Evolutionary conservation across 331 rosid genomes (phyloP).

Genomic region (Telfairia occidentalis): DNA sequence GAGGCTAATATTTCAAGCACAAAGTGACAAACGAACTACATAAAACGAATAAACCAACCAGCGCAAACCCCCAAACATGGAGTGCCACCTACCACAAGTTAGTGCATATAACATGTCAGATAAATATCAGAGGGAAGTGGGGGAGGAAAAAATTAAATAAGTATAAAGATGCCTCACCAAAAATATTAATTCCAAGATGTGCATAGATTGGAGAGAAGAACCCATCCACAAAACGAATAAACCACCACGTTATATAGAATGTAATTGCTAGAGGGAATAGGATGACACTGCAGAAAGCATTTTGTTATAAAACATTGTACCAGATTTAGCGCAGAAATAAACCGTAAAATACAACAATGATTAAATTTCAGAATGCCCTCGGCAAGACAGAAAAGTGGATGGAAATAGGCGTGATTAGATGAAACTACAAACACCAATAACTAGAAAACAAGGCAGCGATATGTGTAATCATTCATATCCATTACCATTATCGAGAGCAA

Average conservation of each 20-base stretch:
- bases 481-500: not conserved
- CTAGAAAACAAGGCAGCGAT: not conserved
- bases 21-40: not conserved
- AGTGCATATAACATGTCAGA: not conserved
- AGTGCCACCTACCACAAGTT: not conserved
- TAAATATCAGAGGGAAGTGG: not conserved
- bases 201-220: slow-evolving; percentile 95
- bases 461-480: not conserved
- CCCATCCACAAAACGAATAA: slow-evolving; percentile 92
- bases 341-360: not conserved
- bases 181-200: slow-evolving; percentile 86
- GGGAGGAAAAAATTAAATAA: not conserved
- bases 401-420: not conserved
- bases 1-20: not conserved
- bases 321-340: not conserved
- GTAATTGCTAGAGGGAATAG: slow-evolving; percentile 91
- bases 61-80: not conserved
- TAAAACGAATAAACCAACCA: not conserved
- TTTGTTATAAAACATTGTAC: not conserved
- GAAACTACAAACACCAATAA: not conserved
- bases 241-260: slow-evolving; percentile 98
- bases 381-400: not conserved
- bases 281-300: slow-evolving; percentile 73
- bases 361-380: not conserved
- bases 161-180: slow-evolving; percentile 75